phyloP scores from a whole-genome alignment of 2,329 filamentous ascomycete species.

The Ophiostoma novo-ulmi region DNA sequence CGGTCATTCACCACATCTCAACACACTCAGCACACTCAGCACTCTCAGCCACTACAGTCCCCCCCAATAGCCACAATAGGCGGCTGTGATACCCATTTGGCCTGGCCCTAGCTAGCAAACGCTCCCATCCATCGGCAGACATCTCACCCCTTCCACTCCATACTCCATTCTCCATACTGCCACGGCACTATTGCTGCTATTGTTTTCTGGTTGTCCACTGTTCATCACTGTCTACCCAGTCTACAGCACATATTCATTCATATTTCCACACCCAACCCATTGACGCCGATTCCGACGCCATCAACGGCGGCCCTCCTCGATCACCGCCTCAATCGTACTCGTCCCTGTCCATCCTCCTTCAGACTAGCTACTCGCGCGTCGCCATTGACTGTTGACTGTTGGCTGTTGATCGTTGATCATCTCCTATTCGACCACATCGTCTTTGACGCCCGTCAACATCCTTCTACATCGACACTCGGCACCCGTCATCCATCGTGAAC shows the following conservation, averaged over 20 bases:
- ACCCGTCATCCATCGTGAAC: neutral
- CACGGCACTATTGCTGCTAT: too few species aligned
- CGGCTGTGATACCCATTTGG: neutral
- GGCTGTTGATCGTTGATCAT: conserved; percentile 6
- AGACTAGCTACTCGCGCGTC: neutral
- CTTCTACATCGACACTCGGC: neutral
- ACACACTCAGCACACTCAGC: neutral
- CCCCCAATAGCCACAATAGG: neutral
- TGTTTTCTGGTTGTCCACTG: neutral
- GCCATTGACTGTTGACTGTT: neutral
- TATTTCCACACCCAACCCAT: conserved; percentile 12
- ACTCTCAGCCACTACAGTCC: neutral
- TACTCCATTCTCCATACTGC: too few species aligned
- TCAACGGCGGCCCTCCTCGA: conserved; percentile 8
- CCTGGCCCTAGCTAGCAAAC: neutral
- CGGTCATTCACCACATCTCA: neutral
- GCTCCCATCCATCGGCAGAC: neutral
- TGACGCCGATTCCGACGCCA: conserved; percentile 12
- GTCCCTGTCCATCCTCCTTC: neutral
- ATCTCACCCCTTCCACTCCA: too few species aligned
- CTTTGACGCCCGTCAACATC: neutral
- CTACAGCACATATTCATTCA: neutral
- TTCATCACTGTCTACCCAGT: neutral
- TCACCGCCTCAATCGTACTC: neutral
- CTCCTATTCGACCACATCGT: neutral